Base-by-base conservation (phyloP, 2,329 filamentous ascomycete species). In the Fusarium falciforme region DNA sequence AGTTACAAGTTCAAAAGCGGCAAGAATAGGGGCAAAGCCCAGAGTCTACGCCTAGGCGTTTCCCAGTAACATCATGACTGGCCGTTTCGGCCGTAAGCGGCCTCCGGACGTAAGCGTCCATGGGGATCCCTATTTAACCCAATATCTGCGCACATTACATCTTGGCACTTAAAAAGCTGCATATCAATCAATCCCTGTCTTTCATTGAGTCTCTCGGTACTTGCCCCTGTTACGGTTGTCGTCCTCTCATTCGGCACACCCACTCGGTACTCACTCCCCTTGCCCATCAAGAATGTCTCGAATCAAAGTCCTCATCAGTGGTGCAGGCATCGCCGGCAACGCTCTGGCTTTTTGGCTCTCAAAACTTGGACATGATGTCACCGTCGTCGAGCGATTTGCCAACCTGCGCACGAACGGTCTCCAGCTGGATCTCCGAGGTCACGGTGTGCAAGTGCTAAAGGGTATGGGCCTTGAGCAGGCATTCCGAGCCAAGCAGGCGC, bases 381-480 rank as follows among this genome's bases (percentile, higher is more conserved):
- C 83, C 1, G 64, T 86, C 38, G 62, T 86, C 49, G 84, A 86
- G 66, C 80, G 82, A 2, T 83, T 78, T 57, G 76, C 84, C 0
- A 61, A n/a, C 40, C 65, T 89, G 0, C 84, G 89, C 2, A 79
- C 82, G 2, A 82, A 82, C 0, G 89, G 89, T 0, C 84, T 86
- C 5, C 88, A 89, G 58, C 79, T 91, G 31, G 89, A 91, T 74
- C 80, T 91, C 3, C 85, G 87, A 4, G 86, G 83, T 14, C 83
- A 85, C 25, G 88, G 85, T 0, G 83, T 90, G 52, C 82, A 87
- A 20, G 84, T 88, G 9, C 78, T 89, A 17, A 84, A 82, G 64
- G 83, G 83, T 4, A 76, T 75, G 72, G 64, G 66, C 2, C 59
- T 76, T 2, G 64, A 68, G 6, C 73, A 79, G 0, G 71, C 72